phyloP scores from a whole-genome alignment of 2,329 filamentous ascomycete genomes.

The Ophiosphaerella narmari region DNA sequence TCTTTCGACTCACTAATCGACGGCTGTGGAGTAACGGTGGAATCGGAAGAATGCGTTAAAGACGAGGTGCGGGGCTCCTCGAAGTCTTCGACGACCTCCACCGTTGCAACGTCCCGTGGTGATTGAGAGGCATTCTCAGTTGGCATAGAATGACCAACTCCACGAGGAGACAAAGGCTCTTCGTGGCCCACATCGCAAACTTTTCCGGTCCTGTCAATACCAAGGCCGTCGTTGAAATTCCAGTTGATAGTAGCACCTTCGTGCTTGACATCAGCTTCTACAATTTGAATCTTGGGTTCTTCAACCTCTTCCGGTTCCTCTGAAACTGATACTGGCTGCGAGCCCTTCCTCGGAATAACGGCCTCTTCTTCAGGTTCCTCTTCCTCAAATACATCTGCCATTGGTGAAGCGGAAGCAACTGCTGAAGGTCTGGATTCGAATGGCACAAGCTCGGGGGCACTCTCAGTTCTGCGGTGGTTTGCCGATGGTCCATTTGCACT shows the following conservation, averaged over 20 bases:
- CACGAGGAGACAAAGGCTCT: slow-evolving; percentile 35
- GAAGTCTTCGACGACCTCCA: slow-evolving; percentile 52
- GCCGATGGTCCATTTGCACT: slow-evolving; percentile 77
- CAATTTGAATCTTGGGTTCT: slow-evolving; percentile 52
- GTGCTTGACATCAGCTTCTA: slow-evolving; percentile 49
- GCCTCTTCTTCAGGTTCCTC: slow-evolving; percentile 68
- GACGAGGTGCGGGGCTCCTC: slow-evolving; percentile 56
- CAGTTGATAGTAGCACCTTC: slow-evolving; percentile 50
- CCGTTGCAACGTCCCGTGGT: slow-evolving; percentile 33
- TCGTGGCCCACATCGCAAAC: slow-evolving; percentile 8
- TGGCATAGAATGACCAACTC: slow-evolving; percentile 14
- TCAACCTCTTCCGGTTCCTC: slow-evolving; percentile 46
- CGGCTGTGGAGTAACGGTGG: slow-evolving; percentile 49
- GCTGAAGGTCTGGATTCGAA: slow-evolving; percentile 63
- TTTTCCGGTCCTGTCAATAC: slow-evolving; percentile 34
- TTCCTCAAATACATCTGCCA: slow-evolving; percentile 87
- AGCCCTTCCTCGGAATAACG: slow-evolving; percentile 11
- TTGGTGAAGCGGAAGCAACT: slow-evolving; percentile 69
- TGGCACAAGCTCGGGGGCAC: slow-evolving; percentile 76
- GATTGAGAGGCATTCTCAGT: slow-evolving; percentile 5
- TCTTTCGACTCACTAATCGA: slow-evolving; percentile 40
- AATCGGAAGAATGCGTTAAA: slow-evolving; percentile 56
- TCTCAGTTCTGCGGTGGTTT: slow-evolving; percentile 78
- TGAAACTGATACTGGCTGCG: slow-evolving; percentile 15
- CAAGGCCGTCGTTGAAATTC: slow-evolving; percentile 48